phyloP scores from a whole-genome alignment of 768 basidiomycete genomes.

The Pisolithus sp. region DNA sequence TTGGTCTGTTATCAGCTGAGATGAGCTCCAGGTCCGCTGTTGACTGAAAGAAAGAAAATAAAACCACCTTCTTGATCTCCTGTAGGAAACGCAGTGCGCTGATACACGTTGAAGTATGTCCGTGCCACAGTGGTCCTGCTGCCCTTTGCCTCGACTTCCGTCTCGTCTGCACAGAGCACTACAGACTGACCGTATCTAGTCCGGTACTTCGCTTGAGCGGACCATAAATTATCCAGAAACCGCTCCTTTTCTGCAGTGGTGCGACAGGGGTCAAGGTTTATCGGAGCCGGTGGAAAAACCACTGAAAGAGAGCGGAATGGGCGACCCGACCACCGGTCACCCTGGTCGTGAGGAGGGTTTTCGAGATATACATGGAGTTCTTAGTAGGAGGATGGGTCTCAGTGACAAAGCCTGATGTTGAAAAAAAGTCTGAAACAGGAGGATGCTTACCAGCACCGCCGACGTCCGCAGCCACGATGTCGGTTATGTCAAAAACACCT shows the following conservation, averaged over 20 bases:
- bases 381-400: constrained; percentile 24
- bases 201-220: constrained; percentile 75
- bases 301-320: constrained; percentile 75
- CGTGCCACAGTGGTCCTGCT: constrained; percentile 61
- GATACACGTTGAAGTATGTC: constrained; percentile 88
- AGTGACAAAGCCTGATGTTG: not conserved
- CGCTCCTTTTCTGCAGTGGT: constrained; percentile 66
- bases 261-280: constrained; percentile 59
- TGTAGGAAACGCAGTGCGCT: constrained; percentile 72
- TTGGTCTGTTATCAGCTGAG: constrained; percentile 52
- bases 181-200: constrained; percentile 69
- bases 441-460: constrained; percentile 70
- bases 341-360: constrained; percentile 73
- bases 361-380: constrained; percentile 86
- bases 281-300: constrained; percentile 65
- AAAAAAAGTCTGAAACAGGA: not conserved
- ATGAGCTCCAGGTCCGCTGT: constrained; percentile 5
- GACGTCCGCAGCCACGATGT: constrained; percentile 76
- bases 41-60: not conserved
- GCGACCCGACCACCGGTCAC: constrained; percentile 83
- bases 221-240: constrained; percentile 88
- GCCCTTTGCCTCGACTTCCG: constrained; percentile 64
- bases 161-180: constrained; percentile 61
- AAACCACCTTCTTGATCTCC: constrained; percentile 69
- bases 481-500: constrained; percentile 79